These are phyloP conservation scores for Aspergillus novofumigatus DNA, from an alignment of 2,329 filamentous ascomycete genomes.

Conservation along the genomic window DNA sequence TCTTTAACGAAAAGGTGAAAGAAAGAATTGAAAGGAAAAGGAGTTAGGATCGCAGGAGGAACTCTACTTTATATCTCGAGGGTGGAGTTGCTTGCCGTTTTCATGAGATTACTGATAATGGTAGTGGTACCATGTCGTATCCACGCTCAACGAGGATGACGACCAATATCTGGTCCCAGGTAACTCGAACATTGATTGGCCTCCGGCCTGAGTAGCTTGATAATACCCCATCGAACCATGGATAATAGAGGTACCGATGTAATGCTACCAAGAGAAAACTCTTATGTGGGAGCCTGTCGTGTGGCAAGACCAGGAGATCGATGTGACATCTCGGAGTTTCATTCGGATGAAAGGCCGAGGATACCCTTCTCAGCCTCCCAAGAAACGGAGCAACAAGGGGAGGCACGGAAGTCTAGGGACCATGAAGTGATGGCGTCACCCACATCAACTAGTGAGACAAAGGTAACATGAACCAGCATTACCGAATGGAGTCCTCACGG, in stretches of 20 bases:
- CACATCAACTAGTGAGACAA: neutral
- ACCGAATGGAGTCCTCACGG: neutral
- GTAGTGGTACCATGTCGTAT: constrained; percentile 23
- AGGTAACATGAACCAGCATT: neutral
- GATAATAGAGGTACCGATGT: constrained; percentile 16
- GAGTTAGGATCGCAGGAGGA: constrained; percentile 2
- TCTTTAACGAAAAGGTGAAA: constrained; percentile 12
- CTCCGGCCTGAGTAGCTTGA: constrained; percentile 7
- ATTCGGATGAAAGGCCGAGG: constrained; percentile 16
- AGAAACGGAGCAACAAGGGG: neutral
- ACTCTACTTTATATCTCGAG: constrained; percentile 24
- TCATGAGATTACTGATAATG: constrained; percentile 14
- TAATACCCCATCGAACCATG: constrained; percentile 19
- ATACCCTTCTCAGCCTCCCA: constrained; percentile 7
- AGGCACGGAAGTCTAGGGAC: constrained; percentile 3
- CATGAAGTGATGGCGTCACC: constrained; percentile 14
- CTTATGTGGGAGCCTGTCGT: constrained; percentile 1
- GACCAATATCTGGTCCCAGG: constrained; percentile 5
- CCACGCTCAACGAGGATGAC: constrained; percentile 15
- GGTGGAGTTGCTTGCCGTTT: constrained; percentile 8
- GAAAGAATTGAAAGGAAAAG: constrained; percentile 2
- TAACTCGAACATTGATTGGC: neutral
- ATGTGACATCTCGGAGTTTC: constrained; percentile 28
- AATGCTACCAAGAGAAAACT: constrained; percentile 6
- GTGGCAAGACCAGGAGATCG: constrained; percentile 14